Evolutionary conservation across 2,329 filamentous ascomycete species (phyloP), one percentile per base, ranked within the genome.

Genomic region (Lasiodiplodia hormozganensis): DNA sequence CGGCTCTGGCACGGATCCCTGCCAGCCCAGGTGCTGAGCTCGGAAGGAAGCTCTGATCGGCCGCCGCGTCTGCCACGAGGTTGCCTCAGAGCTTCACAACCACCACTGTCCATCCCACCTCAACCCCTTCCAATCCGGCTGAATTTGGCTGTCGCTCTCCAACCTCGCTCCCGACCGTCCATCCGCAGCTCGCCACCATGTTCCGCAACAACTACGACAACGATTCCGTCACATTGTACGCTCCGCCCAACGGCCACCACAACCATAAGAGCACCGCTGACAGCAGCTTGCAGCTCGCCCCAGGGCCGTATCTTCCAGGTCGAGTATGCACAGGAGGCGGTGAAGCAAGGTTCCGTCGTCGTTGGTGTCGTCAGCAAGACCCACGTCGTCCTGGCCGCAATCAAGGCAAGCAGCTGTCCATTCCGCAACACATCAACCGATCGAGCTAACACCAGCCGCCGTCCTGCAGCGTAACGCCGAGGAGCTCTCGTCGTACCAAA

Each of bases 191-290:
- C 70, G 71, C 73, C 87, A 90, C 78, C 78, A 98, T 99, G 96
- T 99, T 99, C 86, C 89, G 96, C 84, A 99, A 99, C 88, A 98
- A 98, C 85, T 99, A 99, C 88, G 96, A 99, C 86, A 99, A 99
- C 89, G 96, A 99, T 84, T 97, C 95, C 72, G 94, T 98, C 84
- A 99, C 96, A 84, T 99, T 98, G 94, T 97, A 87, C 84, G 90
- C 65, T 65, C 54, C 65, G 51, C 36, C 12, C 66, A 3, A 36
- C 57, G 57, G 36, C 43, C 47, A 62, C 71, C 71, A 67, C 43
- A 34, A 62, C 70, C 71, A 67, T 70, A 54, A 36, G 11, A 60
- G 53, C 51, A 62, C 49, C 68, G 51, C 72, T 75, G 66, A 74
- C 68, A 52, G 43, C 43, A 47, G 34, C 28, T 58, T 23, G n/a